Conservation (phyloP, 345 rosid species). For the Trapa incisa region DNA sequence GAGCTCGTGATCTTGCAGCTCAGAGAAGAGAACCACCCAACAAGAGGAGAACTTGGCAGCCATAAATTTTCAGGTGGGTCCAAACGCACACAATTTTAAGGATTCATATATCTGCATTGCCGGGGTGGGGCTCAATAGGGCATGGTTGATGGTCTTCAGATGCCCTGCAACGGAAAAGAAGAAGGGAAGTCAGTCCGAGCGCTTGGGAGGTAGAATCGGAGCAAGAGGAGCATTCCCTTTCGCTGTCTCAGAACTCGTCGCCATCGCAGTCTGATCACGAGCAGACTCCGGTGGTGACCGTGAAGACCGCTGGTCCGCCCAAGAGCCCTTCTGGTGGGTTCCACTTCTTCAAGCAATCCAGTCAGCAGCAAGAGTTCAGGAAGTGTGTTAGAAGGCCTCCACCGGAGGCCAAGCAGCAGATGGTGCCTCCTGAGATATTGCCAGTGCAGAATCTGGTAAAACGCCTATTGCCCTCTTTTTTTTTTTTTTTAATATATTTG, state of each 20-base stretch:
- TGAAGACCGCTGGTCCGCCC: constrained; percentile 15
- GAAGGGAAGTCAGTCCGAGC: constrained; percentile 17
- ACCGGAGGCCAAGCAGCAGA: constrained; percentile 15
- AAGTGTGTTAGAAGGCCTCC: constrained; percentile 14
- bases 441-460: constrained; percentile 37
- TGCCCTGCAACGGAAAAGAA: constrained; percentile 26
- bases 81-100: background rate
- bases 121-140: too few relatives aligned
- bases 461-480: background rate
- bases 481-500: too few relatives aligned
- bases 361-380: constrained; percentile 19
- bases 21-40: constrained; percentile 28
- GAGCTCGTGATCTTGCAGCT: constrained; percentile 51
- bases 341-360: constrained; percentile 26
- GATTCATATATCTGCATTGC: background rate
- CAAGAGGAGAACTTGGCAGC: background rate
- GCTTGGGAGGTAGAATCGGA: constrained; percentile 42
- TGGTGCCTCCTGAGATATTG: constrained; percentile 15
- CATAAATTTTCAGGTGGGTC: background rate
- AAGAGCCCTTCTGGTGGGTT: constrained; percentile 22
- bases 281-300: constrained; percentile 26
- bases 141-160: constrained; percentile 16
- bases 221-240: constrained; percentile 61
- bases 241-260: constrained; percentile 55
- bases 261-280: constrained; percentile 68